Percentiles rank a stretch among this genome's conserved stretches.
These are phyloP conservation scores for Solanum bulbocastanum DNA, from an alignment of 257 asterid genomes.

Conservation along the genomic window DNA sequence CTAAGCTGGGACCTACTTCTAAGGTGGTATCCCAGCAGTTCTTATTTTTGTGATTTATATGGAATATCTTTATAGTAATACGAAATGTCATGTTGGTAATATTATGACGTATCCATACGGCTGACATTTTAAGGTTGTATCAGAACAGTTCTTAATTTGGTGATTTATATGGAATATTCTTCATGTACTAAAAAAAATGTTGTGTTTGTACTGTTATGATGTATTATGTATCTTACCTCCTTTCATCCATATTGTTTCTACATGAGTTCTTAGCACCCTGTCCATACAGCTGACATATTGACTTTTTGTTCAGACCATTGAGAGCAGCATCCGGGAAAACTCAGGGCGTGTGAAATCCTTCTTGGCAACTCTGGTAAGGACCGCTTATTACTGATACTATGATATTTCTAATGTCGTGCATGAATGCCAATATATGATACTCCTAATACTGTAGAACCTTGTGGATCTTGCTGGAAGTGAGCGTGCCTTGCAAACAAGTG, in stretches of 20 bases:
- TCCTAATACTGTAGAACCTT: conserved; percentile 52
- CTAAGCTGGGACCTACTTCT: background rate
- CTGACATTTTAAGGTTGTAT: background rate
- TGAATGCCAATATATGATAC: background rate
- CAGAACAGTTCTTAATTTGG: background rate
- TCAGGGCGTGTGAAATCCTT: conserved; percentile 68
- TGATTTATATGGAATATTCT: background rate
- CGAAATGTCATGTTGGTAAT: background rate
- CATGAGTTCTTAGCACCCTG: background rate
- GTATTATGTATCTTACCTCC: background rate
- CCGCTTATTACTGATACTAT: background rate
- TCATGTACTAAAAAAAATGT: background rate
- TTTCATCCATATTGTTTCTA: background rate
- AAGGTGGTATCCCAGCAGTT: background rate
- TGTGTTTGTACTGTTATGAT: background rate
- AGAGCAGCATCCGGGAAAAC: conserved; percentile 73
- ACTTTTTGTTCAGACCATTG: conserved; percentile 46
- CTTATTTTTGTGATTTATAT: background rate
- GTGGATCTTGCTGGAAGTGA: conserved; percentile 99
- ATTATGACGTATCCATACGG: background rate
- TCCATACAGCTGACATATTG: background rate
- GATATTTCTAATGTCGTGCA: background rate
- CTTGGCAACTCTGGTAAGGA: conserved; percentile 75
- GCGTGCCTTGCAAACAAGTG: conserved; percentile 75
- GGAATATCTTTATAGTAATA: background rate